Percentiles rank a stretch among this genome's conserved stretches.
Conservation (phyloP, 768 basidiomycete species). For the Lactarius hatsudake region DNA sequence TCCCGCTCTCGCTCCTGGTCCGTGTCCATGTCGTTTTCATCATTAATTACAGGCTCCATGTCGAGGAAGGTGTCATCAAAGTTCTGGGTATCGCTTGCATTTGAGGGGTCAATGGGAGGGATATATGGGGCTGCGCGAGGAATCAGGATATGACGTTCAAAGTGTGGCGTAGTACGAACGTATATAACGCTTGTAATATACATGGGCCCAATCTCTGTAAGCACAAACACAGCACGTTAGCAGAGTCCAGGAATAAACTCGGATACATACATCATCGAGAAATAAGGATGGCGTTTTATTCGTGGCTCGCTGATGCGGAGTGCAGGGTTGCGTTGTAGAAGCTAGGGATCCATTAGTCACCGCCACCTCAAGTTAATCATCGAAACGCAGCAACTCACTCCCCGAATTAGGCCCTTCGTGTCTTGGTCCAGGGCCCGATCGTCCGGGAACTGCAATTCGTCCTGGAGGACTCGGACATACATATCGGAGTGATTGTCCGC, state of each 20-base stretch:
- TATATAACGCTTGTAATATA: constrained; percentile 92
- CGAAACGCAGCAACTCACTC: constrained; percentile 51
- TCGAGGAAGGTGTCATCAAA: constrained; percentile 97
- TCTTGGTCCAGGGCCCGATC: constrained; percentile 92
- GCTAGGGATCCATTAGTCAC: constrained; percentile 41
- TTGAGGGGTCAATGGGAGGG: constrained; percentile 84
- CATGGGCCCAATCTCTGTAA: constrained; percentile 86
- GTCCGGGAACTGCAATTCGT: constrained; percentile 86
- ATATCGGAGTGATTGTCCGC: constrained; percentile 92
- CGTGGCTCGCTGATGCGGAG: constrained; percentile 90
- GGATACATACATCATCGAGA: constrained; percentile 68
- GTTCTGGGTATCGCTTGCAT: constrained; percentile 95
- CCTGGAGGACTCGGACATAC: constrained; percentile 90
- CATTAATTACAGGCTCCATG: constrained; percentile 90
- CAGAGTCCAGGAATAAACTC: constrained; percentile 36
- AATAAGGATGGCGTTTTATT: constrained; percentile 93
- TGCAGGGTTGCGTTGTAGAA: constrained; percentile 90
- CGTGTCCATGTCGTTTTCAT: constrained; percentile 64
- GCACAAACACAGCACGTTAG: constrained; percentile 23
- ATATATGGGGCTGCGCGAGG: constrained; percentile 75
- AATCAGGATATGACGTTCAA: constrained; percentile 20
- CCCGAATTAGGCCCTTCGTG: constrained; percentile 92
- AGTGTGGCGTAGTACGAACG: constrained; percentile 49
- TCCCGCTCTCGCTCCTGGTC: constrained; percentile 67
- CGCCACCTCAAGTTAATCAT: not conserved